A percentile compares a stretch with the other conserved stretches of the same genome.
These are phyloP conservation scores for Fraxinus nigra DNA, from an alignment of 305 asterid genomes.

Conservation along the genomic window DNA sequence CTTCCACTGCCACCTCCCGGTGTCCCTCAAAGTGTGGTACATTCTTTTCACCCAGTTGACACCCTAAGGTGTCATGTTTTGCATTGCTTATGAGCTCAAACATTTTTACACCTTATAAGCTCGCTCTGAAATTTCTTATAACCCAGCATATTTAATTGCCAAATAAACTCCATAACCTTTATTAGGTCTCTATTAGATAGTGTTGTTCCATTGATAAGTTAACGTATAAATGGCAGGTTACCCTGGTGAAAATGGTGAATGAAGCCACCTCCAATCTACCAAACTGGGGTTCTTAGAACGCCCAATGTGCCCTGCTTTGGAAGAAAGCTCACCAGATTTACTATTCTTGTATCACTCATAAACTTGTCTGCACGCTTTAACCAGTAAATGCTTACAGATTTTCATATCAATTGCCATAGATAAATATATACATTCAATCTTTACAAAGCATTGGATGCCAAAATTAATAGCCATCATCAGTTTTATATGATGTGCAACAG, in stretches of 20 bases:
- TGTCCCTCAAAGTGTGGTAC: constrained; percentile 90
- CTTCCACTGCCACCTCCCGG: constrained; percentile 90
- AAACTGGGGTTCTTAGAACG: not conserved
- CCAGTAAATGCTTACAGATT: not conserved
- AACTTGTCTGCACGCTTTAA: not conserved
- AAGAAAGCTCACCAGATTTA: not conserved
- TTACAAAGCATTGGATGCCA: not conserved
- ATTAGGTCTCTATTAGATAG: not conserved
- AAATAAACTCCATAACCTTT: not conserved
- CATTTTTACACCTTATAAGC: not conserved
- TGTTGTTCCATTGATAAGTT: not conserved
- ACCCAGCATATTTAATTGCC: not conserved
- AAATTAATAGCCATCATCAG: not conserved
- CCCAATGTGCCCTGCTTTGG: not conserved
- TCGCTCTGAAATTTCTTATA: not conserved
- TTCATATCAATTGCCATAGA: not conserved
- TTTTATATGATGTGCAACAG: not conserved
- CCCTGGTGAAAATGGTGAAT: not conserved
- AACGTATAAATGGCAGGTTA: not conserved
- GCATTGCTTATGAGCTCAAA: not conserved
- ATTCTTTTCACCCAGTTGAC: not conserved
- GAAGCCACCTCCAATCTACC: not conserved
- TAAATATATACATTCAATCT: not conserved
- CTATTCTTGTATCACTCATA: not conserved
- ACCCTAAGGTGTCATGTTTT: not conserved